phyloP scores from a whole-genome alignment of 768 basidiomycete genomes.

The Boletus reticulatus region DNA sequence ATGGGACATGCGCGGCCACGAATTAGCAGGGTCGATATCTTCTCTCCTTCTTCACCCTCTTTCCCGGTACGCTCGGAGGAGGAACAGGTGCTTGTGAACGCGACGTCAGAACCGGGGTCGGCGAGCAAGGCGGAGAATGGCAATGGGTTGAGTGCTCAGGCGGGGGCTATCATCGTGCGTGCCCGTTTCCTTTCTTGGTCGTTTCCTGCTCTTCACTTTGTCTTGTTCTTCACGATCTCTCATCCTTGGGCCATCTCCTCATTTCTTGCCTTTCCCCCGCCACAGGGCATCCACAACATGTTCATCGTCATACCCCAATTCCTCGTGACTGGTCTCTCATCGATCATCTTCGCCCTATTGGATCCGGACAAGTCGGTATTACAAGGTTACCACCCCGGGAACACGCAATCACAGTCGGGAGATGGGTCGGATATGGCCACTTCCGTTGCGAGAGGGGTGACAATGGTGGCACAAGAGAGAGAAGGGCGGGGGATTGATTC shows the following conservation, averaged over 20 bases:
- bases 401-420: background rate
- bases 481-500: constrained; percentile 31
- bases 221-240: no score
- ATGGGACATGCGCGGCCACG: constrained; percentile 45
- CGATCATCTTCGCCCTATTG: constrained; percentile 82
- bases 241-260: background rate
- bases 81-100: constrained; percentile 4
- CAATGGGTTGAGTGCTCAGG: constrained; percentile 66
- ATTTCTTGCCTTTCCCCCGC: no score
- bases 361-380: constrained; percentile 58
- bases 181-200: background rate
- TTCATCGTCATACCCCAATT: constrained; percentile 95
- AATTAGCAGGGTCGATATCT: constrained; percentile 45
- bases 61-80: constrained; percentile 4
- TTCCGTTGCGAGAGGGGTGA: no score
- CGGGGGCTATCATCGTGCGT: constrained; percentile 83
- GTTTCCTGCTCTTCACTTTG: background rate
- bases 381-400: constrained; percentile 31
- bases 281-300: constrained; percentile 91
- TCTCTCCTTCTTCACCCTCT: constrained; percentile 5
- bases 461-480: background rate
- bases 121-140: constrained; percentile 9
- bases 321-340: constrained; percentile 81
- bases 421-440: background rate
- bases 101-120: constrained; percentile 7